These are phyloP conservation scores for Mycena indigotica DNA, from an alignment of 768 basidiomycete genomes.

Conservation along the genomic window DNA sequence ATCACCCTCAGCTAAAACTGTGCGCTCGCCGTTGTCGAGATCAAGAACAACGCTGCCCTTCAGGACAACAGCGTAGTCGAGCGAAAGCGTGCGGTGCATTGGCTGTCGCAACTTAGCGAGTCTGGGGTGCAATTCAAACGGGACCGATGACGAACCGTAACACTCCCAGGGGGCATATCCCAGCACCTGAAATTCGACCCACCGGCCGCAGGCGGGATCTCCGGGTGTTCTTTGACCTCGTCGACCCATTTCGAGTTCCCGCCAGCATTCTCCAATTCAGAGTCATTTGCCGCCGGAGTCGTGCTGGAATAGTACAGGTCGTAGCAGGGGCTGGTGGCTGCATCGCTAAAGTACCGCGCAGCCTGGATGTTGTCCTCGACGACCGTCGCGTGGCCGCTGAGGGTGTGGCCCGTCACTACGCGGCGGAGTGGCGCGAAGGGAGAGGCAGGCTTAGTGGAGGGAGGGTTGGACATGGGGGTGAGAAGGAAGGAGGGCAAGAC, in stretches of 20 bases:
- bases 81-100: slow-evolving; percentile 22
- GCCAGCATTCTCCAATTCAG: slow-evolving; percentile 5
- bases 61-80: slow-evolving; percentile 26
- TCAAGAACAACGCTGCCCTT: slow-evolving; percentile 21
- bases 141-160: slow-evolving; percentile 4
- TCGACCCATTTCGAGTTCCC: slow-evolving; percentile 16
- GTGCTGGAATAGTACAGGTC: slow-evolving; percentile 5
- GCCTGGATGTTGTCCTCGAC: slow-evolving; percentile 13
- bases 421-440: slow-evolving; percentile 23
- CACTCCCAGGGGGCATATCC: slow-evolving; percentile 21
- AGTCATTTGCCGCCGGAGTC: slow-evolving; percentile 4
- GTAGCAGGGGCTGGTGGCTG: not conserved
- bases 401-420: slow-evolving; percentile 27
- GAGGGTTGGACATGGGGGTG: not conserved
- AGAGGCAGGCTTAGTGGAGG: not conserved
- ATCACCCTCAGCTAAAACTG: slow-evolving; percentile 25
- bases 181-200: slow-evolving; percentile 20
- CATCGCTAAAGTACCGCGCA: not conserved
- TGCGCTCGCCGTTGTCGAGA: slow-evolving; percentile 23
- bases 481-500: not conserved
- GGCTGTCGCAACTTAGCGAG: slow-evolving; percentile 7
- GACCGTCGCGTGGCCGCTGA: slow-evolving; percentile 21
- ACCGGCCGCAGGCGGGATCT: slow-evolving; percentile 5
- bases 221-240: slow-evolving; percentile 9
- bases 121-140: not conserved